Base-by-base conservation (phyloP, 768 basidiomycete genomes). In the Solioccasus polychromus region DNA sequence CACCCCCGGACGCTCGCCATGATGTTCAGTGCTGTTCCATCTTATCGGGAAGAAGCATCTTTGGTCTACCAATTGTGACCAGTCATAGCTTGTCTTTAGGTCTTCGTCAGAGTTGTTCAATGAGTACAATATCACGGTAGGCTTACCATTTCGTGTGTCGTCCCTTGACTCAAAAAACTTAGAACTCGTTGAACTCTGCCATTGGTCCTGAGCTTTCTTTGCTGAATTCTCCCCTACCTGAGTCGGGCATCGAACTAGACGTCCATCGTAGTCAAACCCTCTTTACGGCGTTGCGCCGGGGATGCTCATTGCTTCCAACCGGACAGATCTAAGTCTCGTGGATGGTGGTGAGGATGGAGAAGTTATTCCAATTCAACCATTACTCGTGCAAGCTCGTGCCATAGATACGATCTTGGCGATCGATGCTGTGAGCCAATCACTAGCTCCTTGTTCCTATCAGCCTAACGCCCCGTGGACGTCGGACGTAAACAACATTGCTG, bases 371-470 rank as follows among this genome's bases (percentile, higher is more conserved):
- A 24, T 78, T 15, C 73, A 74, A n/a, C 79, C 79, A 2, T 66
- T 80, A 28, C 67, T 79, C 12, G 69, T 77, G 39, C 61, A 70
- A 30, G 66, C 67, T 19, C 72, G 79, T 35, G 62, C 54, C 0
- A 53, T 79, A 40, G 79, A 81, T 47, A 68, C 70, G 8, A 73
- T 81, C 52, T 38, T 80, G 26, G 77, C 76, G 0, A 70, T 79
- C 35, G 79, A 81, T 54, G 68, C 65, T 10, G 58, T 65, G 55
- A 44, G 68, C 46, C n/a, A n/a, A n/a, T n/a, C n/a, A n/a, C n/a
- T n/a, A n/a, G n/a, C n/a, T n/a, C n/a, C n/a, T n/a, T n/a, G n/a
- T n/a, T n/a, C n/a, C 74, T 0, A 70, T 69, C 20, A 78, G 77
- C 42, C 54, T 80, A 17, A 74, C 77, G n/a, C n/a, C n/a, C n/a